These are phyloP conservation scores for Nannizzia gypsea DNA, from an alignment of 2,329 filamentous ascomycete species.

Conservation along the genomic window DNA sequence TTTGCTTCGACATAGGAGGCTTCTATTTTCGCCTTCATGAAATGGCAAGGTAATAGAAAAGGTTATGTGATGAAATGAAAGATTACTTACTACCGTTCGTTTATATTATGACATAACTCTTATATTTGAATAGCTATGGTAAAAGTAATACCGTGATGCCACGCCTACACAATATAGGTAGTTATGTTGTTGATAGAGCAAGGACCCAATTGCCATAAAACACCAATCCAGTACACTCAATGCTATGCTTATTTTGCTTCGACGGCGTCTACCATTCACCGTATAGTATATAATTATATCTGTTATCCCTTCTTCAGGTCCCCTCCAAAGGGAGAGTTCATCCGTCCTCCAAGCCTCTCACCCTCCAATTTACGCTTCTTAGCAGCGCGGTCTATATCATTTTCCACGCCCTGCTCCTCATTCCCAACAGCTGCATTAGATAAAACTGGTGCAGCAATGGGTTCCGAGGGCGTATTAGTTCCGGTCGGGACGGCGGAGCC, in stretches of 20 bases:
- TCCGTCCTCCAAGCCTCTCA: slow-evolving; percentile 7
- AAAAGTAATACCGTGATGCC: neutral
- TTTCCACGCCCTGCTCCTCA: slow-evolving; percentile 10
- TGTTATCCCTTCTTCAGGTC: neutral
- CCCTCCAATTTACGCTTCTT: slow-evolving; percentile 31
- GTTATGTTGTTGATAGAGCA: no score
- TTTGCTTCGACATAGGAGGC: slow-evolving; percentile 7
- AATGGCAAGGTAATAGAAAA: slow-evolving; percentile 2
- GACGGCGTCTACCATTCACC: neutral
- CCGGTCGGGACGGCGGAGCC: neutral
- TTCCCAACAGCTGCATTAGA: slow-evolving; percentile 20
- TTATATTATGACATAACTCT: neutral
- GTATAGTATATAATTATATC: neutral
- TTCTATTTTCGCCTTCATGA: neutral
- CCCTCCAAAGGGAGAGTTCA: neutral
- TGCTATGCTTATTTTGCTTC: neutral
- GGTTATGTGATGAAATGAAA: neutral
- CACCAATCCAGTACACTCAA: neutral
- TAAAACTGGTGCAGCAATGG: neutral
- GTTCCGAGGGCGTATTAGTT: neutral
- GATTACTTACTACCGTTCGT: neutral
- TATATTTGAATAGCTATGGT: neutral
- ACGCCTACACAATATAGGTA: no score
- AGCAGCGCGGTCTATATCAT: slow-evolving; percentile 25
- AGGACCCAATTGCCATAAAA: no score